Base-by-base conservation (phyloP, 202 grass and related monocot genomes). In the Schoenoplectus tabernaemontani region DNA sequence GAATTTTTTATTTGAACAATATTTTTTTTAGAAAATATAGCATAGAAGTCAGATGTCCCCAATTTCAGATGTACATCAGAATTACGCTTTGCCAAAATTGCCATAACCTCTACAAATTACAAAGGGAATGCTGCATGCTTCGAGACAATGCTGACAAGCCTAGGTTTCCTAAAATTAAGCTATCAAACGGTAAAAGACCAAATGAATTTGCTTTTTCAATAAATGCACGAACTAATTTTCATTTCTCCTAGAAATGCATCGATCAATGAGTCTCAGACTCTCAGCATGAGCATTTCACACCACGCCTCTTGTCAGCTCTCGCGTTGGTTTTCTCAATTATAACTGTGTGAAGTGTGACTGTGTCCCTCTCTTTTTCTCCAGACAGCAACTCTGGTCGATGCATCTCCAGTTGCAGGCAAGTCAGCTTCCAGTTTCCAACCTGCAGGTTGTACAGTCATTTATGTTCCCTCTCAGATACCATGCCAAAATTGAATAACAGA, bases 231-330 rank as follows among this genome's bases (percentile, higher is more conserved):
- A 11, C 44, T 36, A 10, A 30, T 60, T 61, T 59, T 23, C 57
- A 13, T n/a, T 61, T 62, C 57, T 78, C 76, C 36, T 4, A 76
- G 37, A 78, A 50, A 78, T 60, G 20, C 39, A 39, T 60, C 34
- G 76, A 41, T 79, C 4, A 30, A 30, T 41, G 58, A 23, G 68
- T 50, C 0, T 28, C 68, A 63, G 36, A 4, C 36, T 3, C 4
- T 5, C 4, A 50, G 44, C 76, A 78, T 44, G 33, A 61, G n/a
- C 57, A 39, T 61, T 34, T 33, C 46, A 41, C 36, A 74, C 70
- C 70, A 75, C 47, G 70, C 70, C 70, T 33, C 46, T 3, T 75
- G 70, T 75, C 67, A 50, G 20, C 3, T 44, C 11, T 48, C 38
- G 11, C 42, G n/a, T 68, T 48, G 41, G 12, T 47, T 71, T 16